Evolutionary conservation across 2,329 filamentous ascomycete genomes (phyloP).

Genomic region (Alternaria burnsii): DNA sequence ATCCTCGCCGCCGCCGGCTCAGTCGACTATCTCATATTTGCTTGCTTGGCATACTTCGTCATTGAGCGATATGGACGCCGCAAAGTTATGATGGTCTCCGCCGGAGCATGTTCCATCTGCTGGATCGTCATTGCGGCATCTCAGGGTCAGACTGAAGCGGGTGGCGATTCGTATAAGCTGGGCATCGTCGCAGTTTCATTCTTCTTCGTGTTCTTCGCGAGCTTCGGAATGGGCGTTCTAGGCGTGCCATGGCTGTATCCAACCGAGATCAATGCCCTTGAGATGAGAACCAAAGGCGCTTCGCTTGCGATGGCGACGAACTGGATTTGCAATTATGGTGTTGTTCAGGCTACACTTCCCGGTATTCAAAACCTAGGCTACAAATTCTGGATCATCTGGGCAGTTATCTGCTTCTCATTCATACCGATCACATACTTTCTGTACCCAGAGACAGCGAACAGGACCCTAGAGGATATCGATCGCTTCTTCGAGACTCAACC

Average conservation of each 20-base stretch:
- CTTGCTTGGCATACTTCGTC: slow-evolving; percentile 55
- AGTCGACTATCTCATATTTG: slow-evolving; percentile 58
- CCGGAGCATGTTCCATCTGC: slow-evolving; percentile 60
- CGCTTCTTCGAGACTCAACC: slow-evolving; percentile 49
- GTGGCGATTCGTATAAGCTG: slow-evolving; percentile 55
- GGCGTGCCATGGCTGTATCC: slow-evolving; percentile 50
- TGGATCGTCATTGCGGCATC: slow-evolving; percentile 60
- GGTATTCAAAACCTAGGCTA: slow-evolving; percentile 57
- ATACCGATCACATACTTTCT: slow-evolving; percentile 62
- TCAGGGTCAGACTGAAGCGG: slow-evolving; percentile 52
- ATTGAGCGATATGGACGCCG: slow-evolving; percentile 60
- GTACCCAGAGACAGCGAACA: slow-evolving; percentile 61
- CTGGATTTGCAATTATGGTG: slow-evolving; percentile 46
- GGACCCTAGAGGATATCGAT: slow-evolving; percentile 60
- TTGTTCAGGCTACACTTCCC: slow-evolving; percentile 46
- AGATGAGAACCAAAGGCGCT: slow-evolving; percentile 48
- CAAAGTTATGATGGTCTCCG: slow-evolving; percentile 58
- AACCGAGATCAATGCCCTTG: slow-evolving; percentile 46
- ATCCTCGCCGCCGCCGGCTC: slow-evolving; percentile 56
- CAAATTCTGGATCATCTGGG: slow-evolving; percentile 65
- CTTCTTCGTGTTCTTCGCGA: slow-evolving; percentile 48
- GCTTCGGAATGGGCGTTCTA: slow-evolving; percentile 48
- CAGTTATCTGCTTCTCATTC: slow-evolving; percentile 62
- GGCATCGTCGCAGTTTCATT: slow-evolving; percentile 60
- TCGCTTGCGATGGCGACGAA: slow-evolving; percentile 46